A percentile compares a stretch with the other conserved stretches of the same genome.
These are phyloP conservation scores for Endotrypanum monterogeii DNA, from an alignment of 208 protist genomes.

Conservation along the genomic window DNA sequence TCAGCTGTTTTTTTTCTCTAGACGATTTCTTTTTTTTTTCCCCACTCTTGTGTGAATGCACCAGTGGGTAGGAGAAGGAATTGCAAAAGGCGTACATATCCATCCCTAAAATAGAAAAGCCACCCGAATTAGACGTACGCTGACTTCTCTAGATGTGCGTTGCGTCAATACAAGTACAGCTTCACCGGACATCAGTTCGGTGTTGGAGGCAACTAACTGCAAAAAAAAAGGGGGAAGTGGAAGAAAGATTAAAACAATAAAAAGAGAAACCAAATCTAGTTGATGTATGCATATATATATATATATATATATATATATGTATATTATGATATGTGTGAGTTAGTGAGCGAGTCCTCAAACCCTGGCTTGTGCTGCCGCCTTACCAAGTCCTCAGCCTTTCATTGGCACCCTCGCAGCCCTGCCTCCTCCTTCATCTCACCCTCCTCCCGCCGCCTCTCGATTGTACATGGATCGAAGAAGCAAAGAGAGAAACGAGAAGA, in stretches of 20 bases:
- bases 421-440: background rate
- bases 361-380: background rate
- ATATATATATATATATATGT: background rate
- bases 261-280: conserved; percentile 20
- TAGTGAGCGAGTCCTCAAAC: background rate
- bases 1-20: too few relatives aligned
- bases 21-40: too few relatives aligned
- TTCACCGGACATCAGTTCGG: background rate
- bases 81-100: too few relatives aligned
- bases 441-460: background rate
- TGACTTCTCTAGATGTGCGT: too few relatives aligned
- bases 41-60: too few relatives aligned
- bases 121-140: too few relatives aligned
- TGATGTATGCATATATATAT: background rate
- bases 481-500: conserved; percentile 5
- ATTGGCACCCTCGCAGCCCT: background rate
- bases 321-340: background rate
- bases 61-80: too few relatives aligned
- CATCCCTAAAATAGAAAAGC: too few relatives aligned
- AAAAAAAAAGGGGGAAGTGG: conserved; percentile 1
- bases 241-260: conserved; percentile 9
- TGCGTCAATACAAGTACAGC: too few relatives aligned
- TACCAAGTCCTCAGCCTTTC: background rate
- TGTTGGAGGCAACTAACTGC: background rate
- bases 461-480: background rate